Evolutionary conservation across 2,329 filamentous ascomycete species (phyloP).

Genomic region (Hymenoscyphus linearis): DNA sequence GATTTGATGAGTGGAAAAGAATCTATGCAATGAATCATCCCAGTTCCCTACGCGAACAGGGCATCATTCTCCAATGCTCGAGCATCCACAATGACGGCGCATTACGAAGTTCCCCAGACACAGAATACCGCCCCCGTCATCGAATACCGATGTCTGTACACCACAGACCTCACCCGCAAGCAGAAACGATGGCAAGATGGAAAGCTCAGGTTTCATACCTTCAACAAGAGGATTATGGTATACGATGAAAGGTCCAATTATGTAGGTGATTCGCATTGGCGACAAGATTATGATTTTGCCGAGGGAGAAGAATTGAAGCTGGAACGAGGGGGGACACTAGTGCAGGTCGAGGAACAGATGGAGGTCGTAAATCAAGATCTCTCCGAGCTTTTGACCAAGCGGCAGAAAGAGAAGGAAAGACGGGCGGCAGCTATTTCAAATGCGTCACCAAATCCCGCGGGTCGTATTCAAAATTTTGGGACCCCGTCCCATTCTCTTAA

Average conservation of each 20-base stretch:
- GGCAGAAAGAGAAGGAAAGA: conserved; percentile 50
- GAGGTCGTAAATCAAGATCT: conserved; percentile 73
- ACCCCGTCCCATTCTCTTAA: conserved; percentile 42
- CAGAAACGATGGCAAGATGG: conserved; percentile 95
- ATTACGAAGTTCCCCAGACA: conserved; percentile 23
- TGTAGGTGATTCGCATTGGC: conserved; percentile 81
- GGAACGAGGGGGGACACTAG: conserved; percentile 68
- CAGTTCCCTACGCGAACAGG: conserved; percentile 6
- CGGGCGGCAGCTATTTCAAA: conserved; percentile 35
- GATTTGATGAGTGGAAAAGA: neutral
- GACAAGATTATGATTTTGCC: conserved; percentile 58
- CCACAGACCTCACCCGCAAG: conserved; percentile 78
- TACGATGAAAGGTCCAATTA: conserved; percentile 77
- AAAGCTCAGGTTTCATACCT: conserved; percentile 77
- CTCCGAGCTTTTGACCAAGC: conserved; percentile 67
- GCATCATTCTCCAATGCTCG: conserved; percentile 8
- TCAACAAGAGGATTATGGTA: conserved; percentile 88
- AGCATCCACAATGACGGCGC: conserved; percentile 10
- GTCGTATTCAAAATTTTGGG: conserved; percentile 15
- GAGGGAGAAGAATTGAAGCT: conserved; percentile 80
- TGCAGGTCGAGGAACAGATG: conserved; percentile 75
- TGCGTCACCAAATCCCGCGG: conserved; percentile 26
- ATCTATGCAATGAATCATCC: conserved; percentile 11
- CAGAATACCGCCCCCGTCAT: conserved; percentile 65
- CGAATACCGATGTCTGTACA: conserved; percentile 83